These are phyloP conservation scores for Boletales sp. DNA, from an alignment of 768 basidiomycete species.

Conservation along the genomic window DNA sequence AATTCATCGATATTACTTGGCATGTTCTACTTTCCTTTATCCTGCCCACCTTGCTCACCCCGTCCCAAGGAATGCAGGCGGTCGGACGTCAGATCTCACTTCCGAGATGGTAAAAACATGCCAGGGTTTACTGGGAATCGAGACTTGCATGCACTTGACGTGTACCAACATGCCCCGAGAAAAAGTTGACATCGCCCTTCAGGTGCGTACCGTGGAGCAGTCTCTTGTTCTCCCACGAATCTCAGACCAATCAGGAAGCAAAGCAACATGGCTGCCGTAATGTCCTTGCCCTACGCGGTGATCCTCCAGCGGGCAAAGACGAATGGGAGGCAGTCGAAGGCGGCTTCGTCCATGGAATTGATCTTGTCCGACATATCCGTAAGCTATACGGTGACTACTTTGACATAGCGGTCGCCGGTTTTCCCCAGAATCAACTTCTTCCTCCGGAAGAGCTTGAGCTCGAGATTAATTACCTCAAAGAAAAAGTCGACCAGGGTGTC, in stretches of 20 bases:
- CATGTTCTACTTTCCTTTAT: conserved; percentile 25
- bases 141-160: conserved; percentile 98
- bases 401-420: conserved; percentile 91
- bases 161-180: conserved; percentile 98
- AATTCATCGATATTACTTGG: conserved; percentile 99
- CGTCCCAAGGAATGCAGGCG: conserved; percentile 84
- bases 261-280: conserved; percentile 88
- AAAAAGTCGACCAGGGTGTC: conserved; percentile 87
- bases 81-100: conserved; percentile 91
- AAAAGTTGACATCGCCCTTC: conserved; percentile 89
- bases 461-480: conserved; percentile 84
- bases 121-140: conserved; percentile 87
- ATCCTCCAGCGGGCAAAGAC: conserved; percentile 84
- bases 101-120: conserved; percentile 93
- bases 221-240: not conserved
- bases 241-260: conserved; percentile 61
- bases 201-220: conserved; percentile 48
- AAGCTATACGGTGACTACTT: conserved; percentile 85
- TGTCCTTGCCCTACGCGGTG: conserved; percentile 89
- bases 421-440: conserved; percentile 77
- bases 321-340: conserved; percentile 92
- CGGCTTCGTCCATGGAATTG: conserved; percentile 87
- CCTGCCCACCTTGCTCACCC: conserved; percentile 2
- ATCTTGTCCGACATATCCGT: conserved; percentile 88
- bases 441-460: conserved; percentile 69